A percentile compares a stretch with the other conserved stretches of the same genome.
Evolutionary conservation across 352 stramenopile species (phyloP).

Genomic region (Phytophthora agathidicida): DNA sequence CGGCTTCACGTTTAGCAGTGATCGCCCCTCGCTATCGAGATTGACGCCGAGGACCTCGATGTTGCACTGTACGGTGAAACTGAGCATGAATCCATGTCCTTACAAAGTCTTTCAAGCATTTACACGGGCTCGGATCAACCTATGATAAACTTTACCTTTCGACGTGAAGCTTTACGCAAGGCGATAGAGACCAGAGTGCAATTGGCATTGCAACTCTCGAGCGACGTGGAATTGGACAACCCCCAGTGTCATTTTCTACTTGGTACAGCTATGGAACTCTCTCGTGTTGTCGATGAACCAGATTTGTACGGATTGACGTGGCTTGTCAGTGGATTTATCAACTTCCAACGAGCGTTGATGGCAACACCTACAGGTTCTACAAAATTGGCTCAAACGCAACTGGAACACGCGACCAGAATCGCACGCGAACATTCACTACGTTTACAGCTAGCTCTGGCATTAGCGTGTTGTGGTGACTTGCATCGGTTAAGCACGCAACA

Average conservation of each 20-base stretch:
- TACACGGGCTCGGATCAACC: slow-evolving; percentile 24
- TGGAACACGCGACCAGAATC: slow-evolving; percentile 40
- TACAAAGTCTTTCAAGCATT: slow-evolving; percentile 11
- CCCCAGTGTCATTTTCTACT: slow-evolving; percentile 39
- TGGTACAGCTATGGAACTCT: slow-evolving; percentile 45
- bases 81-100: slow-evolving; percentile 12
- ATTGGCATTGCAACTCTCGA: slow-evolving; percentile 47
- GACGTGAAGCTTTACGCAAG: slow-evolving; percentile 43
- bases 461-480: slow-evolving; percentile 47
- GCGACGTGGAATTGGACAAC: slow-evolving; percentile 33
- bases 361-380: slow-evolving; percentile 2
- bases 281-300: slow-evolving; percentile 46
- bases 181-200: slow-evolving; percentile 45
- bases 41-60: slow-evolving; percentile 32
- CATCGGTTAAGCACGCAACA: slow-evolving; percentile 24
- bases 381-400: slow-evolving; percentile 35
- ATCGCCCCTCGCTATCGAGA: slow-evolving; percentile 34
- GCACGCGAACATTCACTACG: slow-evolving; percentile 43
- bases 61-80: slow-evolving; percentile 34
- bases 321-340: slow-evolving; percentile 55
- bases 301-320: slow-evolving; percentile 52
- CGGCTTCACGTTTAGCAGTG: slow-evolving; percentile 32
- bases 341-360: slow-evolving; percentile 29
- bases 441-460: slow-evolving; percentile 35
- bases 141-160: slow-evolving; percentile 32